Base-by-base conservation (phyloP, 2,329 filamentous ascomycete genomes). In the Fusarium circinatum region DNA sequence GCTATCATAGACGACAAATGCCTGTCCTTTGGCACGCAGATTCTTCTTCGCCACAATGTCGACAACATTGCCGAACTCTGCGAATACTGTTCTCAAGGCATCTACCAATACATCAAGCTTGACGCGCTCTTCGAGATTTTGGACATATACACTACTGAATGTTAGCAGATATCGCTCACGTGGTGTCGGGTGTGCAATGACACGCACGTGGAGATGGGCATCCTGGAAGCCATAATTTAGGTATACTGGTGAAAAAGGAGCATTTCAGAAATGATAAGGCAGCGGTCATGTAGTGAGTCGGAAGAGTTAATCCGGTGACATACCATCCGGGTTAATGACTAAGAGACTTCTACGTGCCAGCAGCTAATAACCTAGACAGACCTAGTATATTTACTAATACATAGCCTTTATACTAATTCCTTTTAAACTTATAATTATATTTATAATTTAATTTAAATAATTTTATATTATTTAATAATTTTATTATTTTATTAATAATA, bases 81-180 rank as follows among this genome's bases (percentile, higher is more conserved):
- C 91, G 84, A 98, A 98, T 78, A 98, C 88, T 72, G 92, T 90
- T 28, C 84, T 85, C 22, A 99, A 88, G 0, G 93, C 89, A 75
- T 92, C 89, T 74, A 92, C 93, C 61, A 98, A 87, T 15, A 90
- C 84, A 39, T 95, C 92, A 65, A 94, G 87, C 82, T 97, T 98
- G 83, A 97, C 91, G 80, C 93, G 91, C 86, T 98, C 96, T 84
- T 98, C 94, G 67, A 99, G 91, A 82, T 98, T 98, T 78, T 92
- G 93, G 63, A 91, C 89, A 78, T 92, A 92, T 60, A 92, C 89
- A 70, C 90, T 92, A 80, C 56, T 38, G 61, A 20, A 61, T 20
- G 80, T 87, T 76, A 87, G 85, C 82, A 54, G 55, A 36, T 63
- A 62, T 63, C 60, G 47, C 78, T 81, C 80, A 82, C 80, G 76